Base-by-base conservation (phyloP, 169 alveolate species). In the Eimeria tenella region DNA sequence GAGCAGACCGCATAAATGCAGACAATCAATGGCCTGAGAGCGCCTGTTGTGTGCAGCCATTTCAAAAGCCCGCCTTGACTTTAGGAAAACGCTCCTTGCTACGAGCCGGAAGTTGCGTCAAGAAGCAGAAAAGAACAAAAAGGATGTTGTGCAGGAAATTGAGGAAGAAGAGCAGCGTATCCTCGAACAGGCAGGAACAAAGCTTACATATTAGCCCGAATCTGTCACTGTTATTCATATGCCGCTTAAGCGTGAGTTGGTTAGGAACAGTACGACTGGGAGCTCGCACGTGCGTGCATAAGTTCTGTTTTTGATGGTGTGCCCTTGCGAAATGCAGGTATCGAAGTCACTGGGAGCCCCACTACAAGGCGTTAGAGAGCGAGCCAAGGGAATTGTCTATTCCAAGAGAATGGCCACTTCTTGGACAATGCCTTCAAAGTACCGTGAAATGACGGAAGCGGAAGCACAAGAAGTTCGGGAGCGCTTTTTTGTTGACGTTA, bases 401-500 rank as follows among this genome's bases (percentile, higher is more conserved):
- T 68, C 86, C 70, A 86, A 93, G 88, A 93, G 97, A 62, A 94
- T 82, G 90, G 71, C 56, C 53, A 53, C 93, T 71, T 55, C 71
- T 10, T 84, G 93, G 96, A 68, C 49, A 60, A n/a, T 65, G 94
- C 96, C 94, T n/a, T 23, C 53, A 8, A 88, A 89, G 60, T 94
- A 93, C 56, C 87, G 79, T 3, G 81, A 58, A 77, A 65, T 95
- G 95, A 77, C 95, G 0, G 96, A 82, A 63, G 96, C 73, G 50
- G 97, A 94, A 86, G 91, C 95, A 2, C 90, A 63, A 7, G 91
- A 94, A 77, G 91, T 96, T 49, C 90, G 96, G 55, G 96, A 94
- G 86, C 88, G 90, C 70, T 95, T 97, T 93, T 96, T 97, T 94
- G 97, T 98, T 11, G 99, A 97, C 92, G 97, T 97, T 6, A 94